Conservation (phyloP, 805 yeast genomes). For the Jamesozyma piceae region DNA sequence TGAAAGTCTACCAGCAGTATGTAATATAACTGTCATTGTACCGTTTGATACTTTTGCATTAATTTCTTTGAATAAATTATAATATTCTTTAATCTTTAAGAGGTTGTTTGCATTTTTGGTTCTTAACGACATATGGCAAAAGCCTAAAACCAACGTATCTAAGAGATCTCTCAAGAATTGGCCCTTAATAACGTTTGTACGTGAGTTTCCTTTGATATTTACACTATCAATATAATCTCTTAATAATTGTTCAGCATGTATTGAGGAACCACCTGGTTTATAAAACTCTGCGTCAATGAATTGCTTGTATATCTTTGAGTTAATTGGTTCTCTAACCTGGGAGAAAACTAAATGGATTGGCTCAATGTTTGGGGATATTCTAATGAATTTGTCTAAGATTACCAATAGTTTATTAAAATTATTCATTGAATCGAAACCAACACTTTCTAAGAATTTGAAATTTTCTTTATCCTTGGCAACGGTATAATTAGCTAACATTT, state of each 20-base stretch:
- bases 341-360: slow-evolving; percentile 14
- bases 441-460: slow-evolving; percentile 17
- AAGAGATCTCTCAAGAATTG: slow-evolving; percentile 4
- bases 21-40: slow-evolving; percentile 6
- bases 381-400: slow-evolving; percentile 16
- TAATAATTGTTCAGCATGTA: slow-evolving; percentile 19
- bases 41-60: slow-evolving; percentile 7
- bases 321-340: slow-evolving; percentile 16
- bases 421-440: slow-evolving; percentile 10
- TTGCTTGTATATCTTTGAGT: slow-evolving; percentile 15
- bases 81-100: slow-evolving; percentile 13
- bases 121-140: slow-evolving; percentile 12
- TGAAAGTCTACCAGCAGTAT: not conserved
- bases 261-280: slow-evolving; percentile 15
- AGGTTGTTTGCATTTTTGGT: slow-evolving; percentile 10
- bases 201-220: not conserved
- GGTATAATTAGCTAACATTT: slow-evolving; percentile 18
- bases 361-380: slow-evolving; percentile 14
- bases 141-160: slow-evolving; percentile 12
- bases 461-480: slow-evolving; percentile 7
- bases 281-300: slow-evolving; percentile 22
- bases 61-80: slow-evolving; percentile 13
- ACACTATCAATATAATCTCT: slow-evolving; percentile 10
- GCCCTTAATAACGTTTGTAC: not conserved
- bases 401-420: slow-evolving; percentile 10